Evolutionary conservation across 176 grass and related monocot genomes (phyloP).

Genomic region (Lolium multiflorum): DNA sequence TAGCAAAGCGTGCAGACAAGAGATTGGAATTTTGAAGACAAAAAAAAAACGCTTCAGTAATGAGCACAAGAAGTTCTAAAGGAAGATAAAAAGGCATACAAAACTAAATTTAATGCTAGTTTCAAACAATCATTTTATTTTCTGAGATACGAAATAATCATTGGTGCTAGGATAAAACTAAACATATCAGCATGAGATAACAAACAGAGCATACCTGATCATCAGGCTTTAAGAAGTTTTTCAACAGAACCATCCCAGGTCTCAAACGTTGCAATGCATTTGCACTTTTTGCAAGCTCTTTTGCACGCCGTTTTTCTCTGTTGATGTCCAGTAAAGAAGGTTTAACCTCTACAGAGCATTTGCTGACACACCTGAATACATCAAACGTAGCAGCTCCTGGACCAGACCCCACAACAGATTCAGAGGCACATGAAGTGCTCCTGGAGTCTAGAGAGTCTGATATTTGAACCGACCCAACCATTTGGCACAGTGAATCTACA

Average conservation of each 20-base stretch:
- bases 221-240: constrained; percentile 43
- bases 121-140: not conserved
- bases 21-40: not conserved
- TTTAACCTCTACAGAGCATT: not conserved
- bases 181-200: not conserved
- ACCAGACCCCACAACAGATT: constrained; percentile 11
- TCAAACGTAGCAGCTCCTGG: constrained; percentile 46
- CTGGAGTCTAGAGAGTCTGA: not conserved
- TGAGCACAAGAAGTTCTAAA: not conserved
- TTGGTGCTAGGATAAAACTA: not conserved
- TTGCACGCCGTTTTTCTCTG: constrained; percentile 42
- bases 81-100: not conserved
- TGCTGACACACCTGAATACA: constrained; percentile 39
- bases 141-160: not conserved
- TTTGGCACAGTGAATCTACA: not conserved
- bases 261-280: constrained; percentile 33
- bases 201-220: constrained; percentile 42
- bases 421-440: constrained; percentile 19
- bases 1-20: not conserved
- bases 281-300: constrained; percentile 11
- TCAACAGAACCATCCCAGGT: constrained; percentile 65
- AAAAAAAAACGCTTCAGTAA: not conserved
- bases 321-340: constrained; percentile 36
- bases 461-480: not conserved
- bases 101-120: not conserved